Percentiles rank a stretch among this genome's conserved stretches.
Conservation (phyloP, 129 eudicot species). For the Artemisia annua region DNA sequence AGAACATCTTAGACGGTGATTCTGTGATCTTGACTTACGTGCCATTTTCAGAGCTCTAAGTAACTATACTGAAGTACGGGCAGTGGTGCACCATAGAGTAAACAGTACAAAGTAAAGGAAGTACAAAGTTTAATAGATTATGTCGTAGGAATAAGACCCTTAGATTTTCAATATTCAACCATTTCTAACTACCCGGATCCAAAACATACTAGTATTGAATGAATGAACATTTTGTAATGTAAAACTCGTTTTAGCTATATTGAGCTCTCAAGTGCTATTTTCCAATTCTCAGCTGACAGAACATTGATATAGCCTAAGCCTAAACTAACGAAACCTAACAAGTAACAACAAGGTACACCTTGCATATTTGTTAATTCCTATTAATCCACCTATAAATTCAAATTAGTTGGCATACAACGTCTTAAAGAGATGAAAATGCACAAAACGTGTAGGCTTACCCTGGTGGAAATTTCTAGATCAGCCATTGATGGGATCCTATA, state of each 20-base stretch:
- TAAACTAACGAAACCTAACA: not conserved
- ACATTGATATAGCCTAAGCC: not conserved
- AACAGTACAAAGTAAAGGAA: not conserved
- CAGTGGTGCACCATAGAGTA: not conserved
- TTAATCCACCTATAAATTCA: too few species aligned
- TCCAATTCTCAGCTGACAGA: not conserved
- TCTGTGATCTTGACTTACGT: slow-evolving; percentile 3
- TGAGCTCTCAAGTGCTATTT: not conserved
- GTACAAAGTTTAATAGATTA: not conserved
- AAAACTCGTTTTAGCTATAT: not conserved
- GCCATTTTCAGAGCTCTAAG: not conserved
- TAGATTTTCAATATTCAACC: not conserved
- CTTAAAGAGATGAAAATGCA: too few species aligned
- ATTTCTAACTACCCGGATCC: not conserved
- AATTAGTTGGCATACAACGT: too few species aligned
- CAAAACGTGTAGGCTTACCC: not conserved
- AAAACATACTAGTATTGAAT: not conserved
- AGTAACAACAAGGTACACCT: not conserved
- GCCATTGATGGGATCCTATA: too few species aligned
- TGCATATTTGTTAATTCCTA: too few species aligned
- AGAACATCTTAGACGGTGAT: not conserved
- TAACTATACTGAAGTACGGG: not conserved
- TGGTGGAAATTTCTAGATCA: too few species aligned
- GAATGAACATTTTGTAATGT: not conserved
- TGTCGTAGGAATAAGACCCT: not conserved